Evolutionary conservation across 176 grass and related monocot genomes (phyloP).

Genomic region (Thinopyrum elongatum): DNA sequence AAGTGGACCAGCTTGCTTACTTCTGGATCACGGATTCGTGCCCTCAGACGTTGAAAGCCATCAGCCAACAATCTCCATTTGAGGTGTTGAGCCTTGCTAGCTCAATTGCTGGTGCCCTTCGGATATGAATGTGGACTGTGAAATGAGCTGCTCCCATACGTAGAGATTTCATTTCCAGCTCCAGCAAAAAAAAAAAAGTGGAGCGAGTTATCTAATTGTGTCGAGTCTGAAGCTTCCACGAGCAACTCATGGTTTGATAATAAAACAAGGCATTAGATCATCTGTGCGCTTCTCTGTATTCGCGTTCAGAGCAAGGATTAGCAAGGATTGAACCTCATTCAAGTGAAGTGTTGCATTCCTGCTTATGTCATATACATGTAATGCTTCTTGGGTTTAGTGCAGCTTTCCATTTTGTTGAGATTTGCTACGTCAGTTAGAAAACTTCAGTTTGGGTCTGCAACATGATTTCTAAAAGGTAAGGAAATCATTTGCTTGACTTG

Average conservation of each 20-base stretch:
- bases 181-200: too few species aligned
- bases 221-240: neutral
- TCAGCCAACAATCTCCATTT: slow-evolving; percentile 65
- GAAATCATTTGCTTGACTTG: too few species aligned
- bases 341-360: too few species aligned
- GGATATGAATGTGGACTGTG: slow-evolving; percentile 44
- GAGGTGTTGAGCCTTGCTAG: slow-evolving; percentile 85
- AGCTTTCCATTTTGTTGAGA: too few species aligned
- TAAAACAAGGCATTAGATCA: slow-evolving; percentile 22
- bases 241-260: slow-evolving; percentile 1
- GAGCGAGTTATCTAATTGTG: slow-evolving; percentile 4
- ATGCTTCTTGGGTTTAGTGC: too few species aligned
- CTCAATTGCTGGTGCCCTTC: slow-evolving; percentile 78
- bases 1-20: slow-evolving; percentile 42
- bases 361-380: too few species aligned
- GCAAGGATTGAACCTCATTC: too few species aligned
- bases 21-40: slow-evolving; percentile 92
- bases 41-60: slow-evolving; percentile 63
- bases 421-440: too few species aligned
- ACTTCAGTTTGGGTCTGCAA: too few species aligned
- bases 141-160: slow-evolving; percentile 26
- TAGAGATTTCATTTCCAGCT: slow-evolving; percentile 17
- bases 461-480: too few species aligned
- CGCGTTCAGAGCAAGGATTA: neutral
- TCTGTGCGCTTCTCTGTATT: neutral